Evolutionary conservation across 345 rosid species (phyloP), one percentile per base, ranked within the genome.

Genomic region (Brassica rapa): DNA sequence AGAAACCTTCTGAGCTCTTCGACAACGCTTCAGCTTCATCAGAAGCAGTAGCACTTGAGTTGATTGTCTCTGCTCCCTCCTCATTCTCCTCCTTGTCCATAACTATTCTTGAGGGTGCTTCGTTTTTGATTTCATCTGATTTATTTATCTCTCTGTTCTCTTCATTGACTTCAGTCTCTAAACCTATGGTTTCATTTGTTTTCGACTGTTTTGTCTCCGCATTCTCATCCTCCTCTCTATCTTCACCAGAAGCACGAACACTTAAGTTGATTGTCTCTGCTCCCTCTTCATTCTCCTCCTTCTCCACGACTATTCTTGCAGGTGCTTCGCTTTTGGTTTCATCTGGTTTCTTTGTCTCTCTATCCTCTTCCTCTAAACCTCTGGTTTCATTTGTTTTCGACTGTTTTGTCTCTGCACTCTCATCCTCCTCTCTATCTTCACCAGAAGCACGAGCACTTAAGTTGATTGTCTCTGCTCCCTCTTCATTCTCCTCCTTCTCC

Each of bases 1-100:
- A 39, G 35, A 79, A 79, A n/a, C 64, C 77, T 43, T 67, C 63
- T 62, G 65, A 33, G 66, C 78, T 68, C 75, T 79, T 73, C 68
- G 78, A 12, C 71, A 68, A 30, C 53, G 78, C 82, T 37, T 62
- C 78, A 67, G 63, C 80, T 77, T 75, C 81, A 35, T 69, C 78
- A 69, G 37, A 61, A 32, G 55, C 76, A 68, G 25, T 8, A 41
- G 55, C 32, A 12, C 3, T 64, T 51, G 19, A 51, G n/a, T 63
- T 73, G 49, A 37, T 3, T 61, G 33, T 63, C 67, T 82, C 23
- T 7, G 25, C 62, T 12, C 66, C 37, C 14, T 62, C 70, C 74
- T 76, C 75, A 66, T 11, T 49, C 35, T 66, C 75, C 66, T 77
- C 27, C 9, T 70, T 71, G 3, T 67, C 70, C 66, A 64, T 64